These are phyloP conservation scores for Anaeramoeba flamelloides DNA, from an alignment of 78 protist species.

Conservation along the genomic window DNA sequence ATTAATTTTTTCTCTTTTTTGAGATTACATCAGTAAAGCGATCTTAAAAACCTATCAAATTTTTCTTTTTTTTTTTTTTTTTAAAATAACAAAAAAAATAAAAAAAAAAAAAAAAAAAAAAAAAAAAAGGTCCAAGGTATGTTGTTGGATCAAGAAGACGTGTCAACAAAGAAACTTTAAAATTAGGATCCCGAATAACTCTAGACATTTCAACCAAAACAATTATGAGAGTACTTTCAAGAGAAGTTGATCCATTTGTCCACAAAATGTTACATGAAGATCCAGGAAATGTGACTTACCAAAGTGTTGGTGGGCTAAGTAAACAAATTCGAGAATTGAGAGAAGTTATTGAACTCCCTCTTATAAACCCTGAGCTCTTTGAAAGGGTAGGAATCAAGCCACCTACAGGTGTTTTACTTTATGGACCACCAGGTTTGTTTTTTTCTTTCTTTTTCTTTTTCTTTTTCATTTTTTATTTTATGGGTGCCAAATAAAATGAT, in stretches of 20 bases:
- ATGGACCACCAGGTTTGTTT: constrained; percentile 85
- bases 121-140: constrained; percentile 93
- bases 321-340: constrained; percentile 91
- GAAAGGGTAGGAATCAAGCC: constrained; percentile 91
- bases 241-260: constrained; percentile 97
- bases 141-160: constrained; percentile 87
- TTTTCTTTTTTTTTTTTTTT: no score
- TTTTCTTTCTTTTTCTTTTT: neutral
- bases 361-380: constrained; percentile 94
- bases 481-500: no score
- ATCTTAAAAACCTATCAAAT: no score
- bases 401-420: constrained; percentile 95
- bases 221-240: no score
- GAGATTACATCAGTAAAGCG: no score
- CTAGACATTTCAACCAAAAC: constrained; percentile 98
- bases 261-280: constrained; percentile 86
- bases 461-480: constrained; percentile 18
- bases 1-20: no score
- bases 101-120: no score
- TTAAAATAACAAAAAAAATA: no score
- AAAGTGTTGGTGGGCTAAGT: constrained; percentile 77
- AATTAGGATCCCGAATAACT: constrained; percentile 84
- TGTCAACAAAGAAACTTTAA: constrained; percentile 55
- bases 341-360: constrained; percentile 97
- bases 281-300: constrained; percentile 56